Percentiles rank a stretch among this genome's conserved stretches.
phyloP scores from a whole-genome alignment of 345 rosid species.

The Punica granatum region DNA sequence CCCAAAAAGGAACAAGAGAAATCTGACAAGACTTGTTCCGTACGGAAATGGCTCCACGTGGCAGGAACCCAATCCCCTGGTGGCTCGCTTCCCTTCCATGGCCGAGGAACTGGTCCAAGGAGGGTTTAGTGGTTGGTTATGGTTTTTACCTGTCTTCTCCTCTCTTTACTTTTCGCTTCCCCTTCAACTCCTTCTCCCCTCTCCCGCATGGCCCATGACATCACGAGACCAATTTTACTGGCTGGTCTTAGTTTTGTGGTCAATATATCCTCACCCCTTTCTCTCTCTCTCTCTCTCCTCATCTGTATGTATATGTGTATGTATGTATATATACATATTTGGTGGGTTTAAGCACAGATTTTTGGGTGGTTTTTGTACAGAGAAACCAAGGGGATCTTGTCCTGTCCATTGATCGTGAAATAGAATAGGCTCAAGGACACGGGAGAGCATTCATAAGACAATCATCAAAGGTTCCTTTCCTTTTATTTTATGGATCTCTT shows the following conservation, averaged over 20 bases:
- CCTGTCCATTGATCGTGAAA: not conserved
- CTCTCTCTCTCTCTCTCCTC: not conserved
- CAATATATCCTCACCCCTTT: not conserved
- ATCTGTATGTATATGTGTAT: no score
- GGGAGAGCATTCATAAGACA: not conserved
- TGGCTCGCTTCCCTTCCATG: not conserved
- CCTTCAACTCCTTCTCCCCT: not conserved
- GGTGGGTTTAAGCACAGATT: constrained; percentile 5
- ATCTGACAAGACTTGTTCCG: not conserved
- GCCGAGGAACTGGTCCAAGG: constrained; percentile 1
- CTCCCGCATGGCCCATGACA: not conserved
- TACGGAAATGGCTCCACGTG: constrained; percentile 1
- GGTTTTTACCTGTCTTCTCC: not conserved
- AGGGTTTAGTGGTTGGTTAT: constrained; percentile 4
- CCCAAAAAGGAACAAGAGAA: not conserved
- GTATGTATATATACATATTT: no score
- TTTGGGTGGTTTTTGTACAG: constrained; percentile 3
- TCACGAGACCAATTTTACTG: not conserved
- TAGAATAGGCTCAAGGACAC: not conserved
- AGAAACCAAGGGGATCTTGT: constrained; percentile 5
- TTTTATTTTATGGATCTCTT: not conserved
- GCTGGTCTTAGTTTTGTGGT: constrained; percentile 1
- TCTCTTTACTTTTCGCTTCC: not conserved
- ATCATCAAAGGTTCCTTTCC: not conserved
- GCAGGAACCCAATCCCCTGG: not conserved